These are phyloP conservation scores for Exophiala viscosa DNA, from an alignment of 2,329 filamentous ascomycete species.

Conservation along the genomic window DNA sequence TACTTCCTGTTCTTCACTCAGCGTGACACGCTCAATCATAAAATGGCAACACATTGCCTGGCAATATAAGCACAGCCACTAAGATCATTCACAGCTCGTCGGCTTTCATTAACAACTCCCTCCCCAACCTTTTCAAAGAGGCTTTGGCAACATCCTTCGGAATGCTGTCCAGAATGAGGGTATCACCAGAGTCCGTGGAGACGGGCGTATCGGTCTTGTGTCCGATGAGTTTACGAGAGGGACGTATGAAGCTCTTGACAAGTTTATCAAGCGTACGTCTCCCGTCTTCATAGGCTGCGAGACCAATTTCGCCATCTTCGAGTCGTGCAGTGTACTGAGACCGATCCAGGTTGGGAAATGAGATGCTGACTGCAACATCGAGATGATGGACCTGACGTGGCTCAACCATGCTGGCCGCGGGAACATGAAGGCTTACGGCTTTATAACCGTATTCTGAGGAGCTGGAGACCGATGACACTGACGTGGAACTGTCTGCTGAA, in stretches of 20 bases:
- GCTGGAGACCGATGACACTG: not conserved
- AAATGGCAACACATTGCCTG: not conserved
- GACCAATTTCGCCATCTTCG: slow-evolving; percentile 78
- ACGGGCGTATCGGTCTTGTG: not conserved
- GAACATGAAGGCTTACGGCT: not conserved
- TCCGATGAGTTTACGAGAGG: not conserved
- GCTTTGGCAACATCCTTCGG: slow-evolving; percentile 65
- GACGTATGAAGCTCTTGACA: slow-evolving; percentile 27
- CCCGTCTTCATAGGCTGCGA: slow-evolving; percentile 78
- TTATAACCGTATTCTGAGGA: not conserved
- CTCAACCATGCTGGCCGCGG: not conserved
- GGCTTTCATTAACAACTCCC: slow-evolving; percentile 56
- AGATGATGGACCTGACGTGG: slow-evolving; percentile 31
- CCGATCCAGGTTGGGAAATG: slow-evolving; percentile 67
- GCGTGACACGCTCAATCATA: too few relatives aligned
- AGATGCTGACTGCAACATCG: slow-evolving; percentile 79
- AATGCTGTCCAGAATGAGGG: slow-evolving; percentile 44
- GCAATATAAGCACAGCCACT: slow-evolving; percentile 8
- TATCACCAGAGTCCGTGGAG: too few relatives aligned
- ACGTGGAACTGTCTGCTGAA: not conserved
- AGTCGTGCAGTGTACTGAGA: slow-evolving; percentile 66
- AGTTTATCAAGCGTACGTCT: slow-evolving; percentile 68
- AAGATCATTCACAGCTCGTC: slow-evolving; percentile 17
- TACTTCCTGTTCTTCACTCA: too few relatives aligned
- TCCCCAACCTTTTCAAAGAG: slow-evolving; percentile 67